Evolutionary conservation across 768 basidiomycete species (phyloP).

Genomic region (Strobilomyces echinocephalus): DNA sequence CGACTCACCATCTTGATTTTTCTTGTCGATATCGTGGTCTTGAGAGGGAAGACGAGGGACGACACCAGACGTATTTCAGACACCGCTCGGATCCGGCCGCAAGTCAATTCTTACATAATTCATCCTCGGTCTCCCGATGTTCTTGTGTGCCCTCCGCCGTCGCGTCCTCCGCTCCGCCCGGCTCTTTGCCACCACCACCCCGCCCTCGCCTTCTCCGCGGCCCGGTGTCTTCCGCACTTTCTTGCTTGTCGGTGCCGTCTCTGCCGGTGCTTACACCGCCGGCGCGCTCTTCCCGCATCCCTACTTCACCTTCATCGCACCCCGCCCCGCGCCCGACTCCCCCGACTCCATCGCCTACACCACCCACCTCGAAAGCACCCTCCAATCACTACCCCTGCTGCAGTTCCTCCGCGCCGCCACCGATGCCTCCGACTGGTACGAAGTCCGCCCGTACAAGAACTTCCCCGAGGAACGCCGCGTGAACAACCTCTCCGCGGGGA

Average conservation of each 20-base stretch:
- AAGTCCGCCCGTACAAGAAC: conserved; percentile 65
- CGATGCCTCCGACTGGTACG: conserved; percentile 66
- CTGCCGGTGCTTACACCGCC: conserved; percentile 36
- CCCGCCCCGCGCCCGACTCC: conserved; percentile 67
- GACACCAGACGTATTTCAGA: not conserved
- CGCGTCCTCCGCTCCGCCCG: conserved; percentile 8
- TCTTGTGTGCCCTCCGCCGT: conserved; percentile 7
- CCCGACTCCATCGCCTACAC: conserved; percentile 55
- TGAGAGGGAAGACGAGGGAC: conserved; percentile 4
- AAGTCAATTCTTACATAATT: conserved; percentile 5
- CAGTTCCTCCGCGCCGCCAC: conserved; percentile 42
- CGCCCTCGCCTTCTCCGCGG: not conserved
- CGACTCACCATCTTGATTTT: conserved; percentile 48
- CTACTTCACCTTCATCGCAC: conserved; percentile 64
- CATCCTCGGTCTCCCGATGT: not conserved
- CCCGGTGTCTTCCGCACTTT: conserved; percentile 12
- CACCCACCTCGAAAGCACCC: conserved; percentile 55
- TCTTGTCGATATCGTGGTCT: conserved; percentile 26
- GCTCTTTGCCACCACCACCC: conserved; percentile 14
- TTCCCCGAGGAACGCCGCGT: conserved; percentile 70
- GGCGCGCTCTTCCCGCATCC: conserved; percentile 73
- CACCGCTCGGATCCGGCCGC: conserved; percentile 25
- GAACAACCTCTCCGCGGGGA: conserved; percentile 80
- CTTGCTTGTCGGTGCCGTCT: conserved; percentile 19
- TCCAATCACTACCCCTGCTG: conserved; percentile 65